Evolutionary conservation across 176 grass and related monocot genomes (phyloP), one percentile per base, ranked within the genome.

Genomic region (Triticum turgidum): DNA sequence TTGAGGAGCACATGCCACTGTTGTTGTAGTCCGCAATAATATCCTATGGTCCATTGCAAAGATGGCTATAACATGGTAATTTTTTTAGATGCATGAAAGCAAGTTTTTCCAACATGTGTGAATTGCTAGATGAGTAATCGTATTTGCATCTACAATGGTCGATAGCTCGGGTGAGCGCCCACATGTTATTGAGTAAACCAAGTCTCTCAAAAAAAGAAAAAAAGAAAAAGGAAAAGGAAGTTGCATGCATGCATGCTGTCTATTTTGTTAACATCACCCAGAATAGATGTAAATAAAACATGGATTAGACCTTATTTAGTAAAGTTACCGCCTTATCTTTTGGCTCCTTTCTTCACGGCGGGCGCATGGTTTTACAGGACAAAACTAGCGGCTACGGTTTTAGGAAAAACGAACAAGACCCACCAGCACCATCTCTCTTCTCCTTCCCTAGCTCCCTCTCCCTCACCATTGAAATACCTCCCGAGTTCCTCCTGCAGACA

Each of bases 1-100:
- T 83, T 70, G 91, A 0, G 88, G 85, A 9, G 90, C 88, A 5
- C n/a, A 92, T 29, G 91, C 93, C 12, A 94, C 80, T 8, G 76
- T 94, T 81, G 61, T 92, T 56, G 83, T 98, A 80, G 66, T 33
- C 12, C 49, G 69, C 20, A 11, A 41, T 75, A 73, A 42, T 42
- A 3, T 30, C 66, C 21, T 64, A 15, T 51, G 12, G 12, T 58
- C 21, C 76, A 38, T 38, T 76, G 30, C 3, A 5, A 33, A 83
- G 17, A 68, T 0, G 13, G 13, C 4, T 51, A 51, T 65, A 41
- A 11, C 35, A 49, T 49, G 20, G 17, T 32, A 70, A 21, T 77
- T 82, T 77, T 82, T 62, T 13, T 45, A 33, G 4, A 44, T 6
- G 0, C 2, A 17, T 39, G 13, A 14, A 25, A 76, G 12, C 5